phyloP scores from a whole-genome alignment of 306 rosid genomes.

The Oemleria cerasiformis region DNA sequence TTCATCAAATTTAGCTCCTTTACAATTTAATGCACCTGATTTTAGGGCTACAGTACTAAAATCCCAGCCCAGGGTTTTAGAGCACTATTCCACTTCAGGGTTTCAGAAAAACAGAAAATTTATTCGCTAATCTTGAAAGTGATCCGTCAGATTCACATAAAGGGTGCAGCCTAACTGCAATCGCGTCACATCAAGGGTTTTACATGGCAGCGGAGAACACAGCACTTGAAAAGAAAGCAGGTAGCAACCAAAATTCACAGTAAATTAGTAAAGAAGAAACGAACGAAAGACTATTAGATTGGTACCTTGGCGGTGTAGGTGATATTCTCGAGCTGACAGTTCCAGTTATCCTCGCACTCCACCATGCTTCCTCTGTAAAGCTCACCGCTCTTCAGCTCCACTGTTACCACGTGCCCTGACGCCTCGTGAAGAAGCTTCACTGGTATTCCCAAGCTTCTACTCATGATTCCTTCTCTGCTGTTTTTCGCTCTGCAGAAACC shows the following conservation, averaged over 20 bases:
- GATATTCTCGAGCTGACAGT: constrained; percentile 96
- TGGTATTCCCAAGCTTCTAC: constrained; percentile 96
- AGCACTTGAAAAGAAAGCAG: not conserved
- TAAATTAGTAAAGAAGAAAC: not conserved
- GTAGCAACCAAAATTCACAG: not conserved
- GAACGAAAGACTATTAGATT: not conserved
- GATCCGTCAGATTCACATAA: constrained; percentile 7
- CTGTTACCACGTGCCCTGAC: constrained; percentile 88
- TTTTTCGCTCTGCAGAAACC: constrained; percentile 33
- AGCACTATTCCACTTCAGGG: not conserved
- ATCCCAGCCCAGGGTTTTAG: not conserved
- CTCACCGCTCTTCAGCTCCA: constrained; percentile 98
- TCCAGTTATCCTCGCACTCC: constrained; percentile 99
- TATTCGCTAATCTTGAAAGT: not conserved
- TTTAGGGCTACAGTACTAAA: not conserved
- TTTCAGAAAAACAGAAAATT: not conserved
- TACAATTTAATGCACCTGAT: not conserved
- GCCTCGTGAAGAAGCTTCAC: constrained; percentile 99
- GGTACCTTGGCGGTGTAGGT: constrained; percentile 97
- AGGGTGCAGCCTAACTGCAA: not conserved
- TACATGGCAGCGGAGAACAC: not conserved
- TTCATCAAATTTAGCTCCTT: not conserved
- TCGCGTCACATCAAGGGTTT: constrained; percentile 11
- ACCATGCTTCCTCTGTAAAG: constrained; percentile 95
- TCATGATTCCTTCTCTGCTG: constrained; percentile 42